Base-by-base conservation (phyloP, 495 filamentous ascomycete genomes). In the Aspergillus indologenus region DNA sequence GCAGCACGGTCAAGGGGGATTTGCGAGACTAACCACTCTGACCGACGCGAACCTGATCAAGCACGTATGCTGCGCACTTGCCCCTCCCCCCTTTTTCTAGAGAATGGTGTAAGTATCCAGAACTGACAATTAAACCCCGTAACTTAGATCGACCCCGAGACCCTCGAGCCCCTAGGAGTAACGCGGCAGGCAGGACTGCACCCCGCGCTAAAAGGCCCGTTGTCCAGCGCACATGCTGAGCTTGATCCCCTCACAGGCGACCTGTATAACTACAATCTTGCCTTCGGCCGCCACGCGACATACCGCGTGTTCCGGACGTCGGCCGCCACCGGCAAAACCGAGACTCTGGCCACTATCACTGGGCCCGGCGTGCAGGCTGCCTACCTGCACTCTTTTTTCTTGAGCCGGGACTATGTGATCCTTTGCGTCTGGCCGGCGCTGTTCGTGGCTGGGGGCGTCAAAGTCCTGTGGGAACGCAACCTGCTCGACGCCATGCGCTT, bases 221-320 rank as follows among this genome's bases (percentile, higher is more conserved):
- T 63, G 9, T 59, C 61, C 9, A 59, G 56, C 21, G 61, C 61
- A 8, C 61, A 63, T 42, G 55, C 56, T 17, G 23, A 51, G 44
- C 47, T 51, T 23, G 61, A 63, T 45, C 29, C 56, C 40, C 49
- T 21, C 1, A 56, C 61, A 18, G 61, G 61, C 0, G 61, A 63
- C 40, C 1, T 53, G 11, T 63, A 53, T 24, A 63, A 63, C 56
- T 63, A 52, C 55, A 63, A 63, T 40, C 61, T 63, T 0, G 56
- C 56, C 46, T 22, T 63, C 7, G 61, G 61, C 11, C 21, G 12
- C 9, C 21, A 43, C 1, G 61, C 45, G 11, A 63, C 61, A 5
- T 63, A 63, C 40, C 56, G 61, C 22, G 29, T 63, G 22, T 63
- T 63, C 53, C 26, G 42, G 18, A 63, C 61, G 9, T 63, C 56